Evolutionary conservation across 192 early-diverging fungal species (phyloP).

Genomic region (Diversispora epigaea): DNA sequence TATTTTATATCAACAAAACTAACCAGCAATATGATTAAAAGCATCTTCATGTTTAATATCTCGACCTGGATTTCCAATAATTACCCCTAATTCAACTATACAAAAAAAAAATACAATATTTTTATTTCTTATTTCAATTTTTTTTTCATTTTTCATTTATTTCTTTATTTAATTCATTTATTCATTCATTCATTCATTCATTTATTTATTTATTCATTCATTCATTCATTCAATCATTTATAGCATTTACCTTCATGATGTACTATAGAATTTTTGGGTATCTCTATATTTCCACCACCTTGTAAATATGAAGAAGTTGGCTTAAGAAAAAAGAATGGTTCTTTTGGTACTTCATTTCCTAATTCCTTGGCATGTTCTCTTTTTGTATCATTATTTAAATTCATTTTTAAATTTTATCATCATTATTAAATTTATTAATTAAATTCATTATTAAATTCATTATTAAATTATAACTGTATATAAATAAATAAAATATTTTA

Average conservation of each 20-base stretch:
- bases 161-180: too few relatives aligned
- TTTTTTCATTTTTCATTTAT: neutral
- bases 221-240: too few relatives aligned
- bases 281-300: conserved; percentile 70
- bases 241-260: conserved; percentile 72
- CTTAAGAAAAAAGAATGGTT: conserved; percentile 94
- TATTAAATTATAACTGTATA: neutral
- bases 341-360: conserved; percentile 83
- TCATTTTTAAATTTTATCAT: too few relatives aligned
- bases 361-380: conserved; percentile 94
- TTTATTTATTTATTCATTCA: neutral
- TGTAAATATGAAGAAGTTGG: conserved; percentile 79
- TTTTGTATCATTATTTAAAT: neutral
- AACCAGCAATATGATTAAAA: conserved; percentile 58
- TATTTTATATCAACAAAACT: neutral
- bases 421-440: too few relatives aligned
- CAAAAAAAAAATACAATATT: conserved; percentile 1
- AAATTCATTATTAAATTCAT: too few relatives aligned
- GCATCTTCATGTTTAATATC: conserved; percentile 69
- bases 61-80: conserved; percentile 79
- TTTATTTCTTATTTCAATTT: neutral
- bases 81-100: conserved; percentile 86
- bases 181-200: too few relatives aligned
- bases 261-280: conserved; percentile 73
- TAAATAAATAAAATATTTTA: neutral